These are phyloP conservation scores for Pythium scleroteichum DNA, from an alignment of 352 stramenopile genomes.

Conservation along the genomic window DNA sequence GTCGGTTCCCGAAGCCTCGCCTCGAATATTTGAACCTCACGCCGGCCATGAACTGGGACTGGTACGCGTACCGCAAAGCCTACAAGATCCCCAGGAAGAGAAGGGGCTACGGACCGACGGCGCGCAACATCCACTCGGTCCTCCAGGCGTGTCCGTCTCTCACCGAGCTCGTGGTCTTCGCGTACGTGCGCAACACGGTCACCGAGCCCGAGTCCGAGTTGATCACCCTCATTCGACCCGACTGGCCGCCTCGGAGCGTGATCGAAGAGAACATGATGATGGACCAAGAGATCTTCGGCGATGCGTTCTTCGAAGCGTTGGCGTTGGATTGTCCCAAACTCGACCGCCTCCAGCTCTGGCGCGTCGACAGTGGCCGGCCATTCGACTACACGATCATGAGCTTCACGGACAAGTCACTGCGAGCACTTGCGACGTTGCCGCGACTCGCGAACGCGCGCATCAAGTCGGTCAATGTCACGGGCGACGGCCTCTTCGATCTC, in stretches of 20 bases:
- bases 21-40: not conserved
- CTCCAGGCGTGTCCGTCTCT: not conserved
- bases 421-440: conserved; percentile 10
- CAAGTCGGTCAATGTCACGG: conserved; percentile 21
- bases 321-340: conserved; percentile 1
- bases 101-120: not conserved
- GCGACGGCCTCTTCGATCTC: conserved; percentile 17
- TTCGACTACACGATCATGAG: conserved; percentile 4
- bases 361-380: not conserved
- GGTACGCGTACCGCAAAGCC: not conserved
- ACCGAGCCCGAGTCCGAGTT: not conserved
- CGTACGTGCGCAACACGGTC: not conserved
- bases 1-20: conserved; percentile 3
- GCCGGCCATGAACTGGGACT: not conserved
- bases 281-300: conserved; percentile 26
- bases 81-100: not conserved
- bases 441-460: conserved; percentile 1
- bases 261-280: not conserved
- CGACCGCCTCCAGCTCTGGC: conserved; percentile 6
- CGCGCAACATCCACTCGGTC: not conserved
- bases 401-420: conserved; percentile 21
- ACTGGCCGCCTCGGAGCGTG: not conserved
- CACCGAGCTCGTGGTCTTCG: not conserved
- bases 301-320: conserved; percentile 16
- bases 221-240: too few species aligned